Percentiles rank a stretch among this genome's conserved stretches.
phyloP scores from a whole-genome alignment of 2,329 filamentous ascomycete species.

The Colletotrichum nymphaeae region DNA sequence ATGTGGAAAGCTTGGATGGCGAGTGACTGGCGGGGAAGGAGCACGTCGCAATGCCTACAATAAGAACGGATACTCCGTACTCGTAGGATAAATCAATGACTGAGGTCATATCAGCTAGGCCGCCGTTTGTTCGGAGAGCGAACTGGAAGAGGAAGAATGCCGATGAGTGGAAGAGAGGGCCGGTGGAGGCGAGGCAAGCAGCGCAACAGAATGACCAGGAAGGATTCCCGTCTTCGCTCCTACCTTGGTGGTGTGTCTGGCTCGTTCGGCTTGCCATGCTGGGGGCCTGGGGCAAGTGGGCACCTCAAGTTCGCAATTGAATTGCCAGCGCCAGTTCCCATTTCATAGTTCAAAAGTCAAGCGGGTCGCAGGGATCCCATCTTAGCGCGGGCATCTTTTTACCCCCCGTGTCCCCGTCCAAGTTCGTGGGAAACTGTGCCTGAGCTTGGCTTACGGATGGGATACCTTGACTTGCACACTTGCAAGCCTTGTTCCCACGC shows the following conservation, averaged over 20 bases:
- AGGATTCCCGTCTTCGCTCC: constrained; percentile 15
- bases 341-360: neutral
- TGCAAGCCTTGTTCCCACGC: neutral
- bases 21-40: neutral
- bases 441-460: neutral
- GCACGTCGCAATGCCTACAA: neutral
- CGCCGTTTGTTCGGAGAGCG: constrained; percentile 10
- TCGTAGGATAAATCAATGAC: neutral
- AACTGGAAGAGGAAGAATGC: constrained; percentile 20
- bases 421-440: constrained; percentile 24
- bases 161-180: constrained; percentile 3
- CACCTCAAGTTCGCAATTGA: neutral
- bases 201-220: neutral
- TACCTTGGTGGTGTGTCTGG: constrained; percentile 15
- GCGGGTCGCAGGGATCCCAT: constrained; percentile 15
- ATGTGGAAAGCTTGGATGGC: constrained; percentile 2
- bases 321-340: neutral
- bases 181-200: constrained; percentile 4
- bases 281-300: neutral
- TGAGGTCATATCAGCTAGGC: neutral
- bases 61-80: neutral
- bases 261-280: neutral
- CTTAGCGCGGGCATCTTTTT: constrained; percentile 6
- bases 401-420: constrained; percentile 11
- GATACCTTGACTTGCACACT: neutral